Percentiles rank a stretch among this genome's conserved stretches.
phyloP scores from a whole-genome alignment of 2,329 filamentous ascomycete genomes.

The Botryotinia globosa region DNA sequence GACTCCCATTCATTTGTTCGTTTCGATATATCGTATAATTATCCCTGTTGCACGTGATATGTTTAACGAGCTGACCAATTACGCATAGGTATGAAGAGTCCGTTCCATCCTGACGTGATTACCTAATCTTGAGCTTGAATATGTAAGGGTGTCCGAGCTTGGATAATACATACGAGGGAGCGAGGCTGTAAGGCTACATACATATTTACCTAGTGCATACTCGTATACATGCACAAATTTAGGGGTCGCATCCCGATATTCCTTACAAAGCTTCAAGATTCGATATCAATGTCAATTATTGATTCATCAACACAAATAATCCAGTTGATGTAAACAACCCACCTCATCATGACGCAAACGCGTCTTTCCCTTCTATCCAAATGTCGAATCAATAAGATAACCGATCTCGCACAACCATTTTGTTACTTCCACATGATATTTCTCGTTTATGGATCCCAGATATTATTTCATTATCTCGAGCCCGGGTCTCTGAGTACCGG shows the following conservation, averaged over 20 bases:
- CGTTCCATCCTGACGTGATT: background rate
- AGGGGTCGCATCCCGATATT: background rate
- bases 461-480: constrained; percentile 61
- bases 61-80: background rate
- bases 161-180: background rate
- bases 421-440: constrained; percentile 66
- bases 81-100: background rate
- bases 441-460: constrained; percentile 70
- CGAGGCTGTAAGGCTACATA: constrained; percentile 11
- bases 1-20: background rate
- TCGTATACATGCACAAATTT: background rate
- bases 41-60: background rate
- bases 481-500: constrained; percentile 57
- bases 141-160: background rate
- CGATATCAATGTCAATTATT: background rate
- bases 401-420: constrained; percentile 61
- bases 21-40: background rate
- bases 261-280: background rate
- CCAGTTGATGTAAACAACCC: background rate
- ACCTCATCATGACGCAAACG: constrained; percentile 14
- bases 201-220: background rate
- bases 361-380: constrained; percentile 9
- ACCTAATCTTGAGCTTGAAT: background rate
- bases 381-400: constrained; percentile 24
- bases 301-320: background rate